Evolutionary conservation across 257 asterid species (phyloP), one percentile per base, ranked within the genome.

Genomic region (Orobanche coerulescens): DNA sequence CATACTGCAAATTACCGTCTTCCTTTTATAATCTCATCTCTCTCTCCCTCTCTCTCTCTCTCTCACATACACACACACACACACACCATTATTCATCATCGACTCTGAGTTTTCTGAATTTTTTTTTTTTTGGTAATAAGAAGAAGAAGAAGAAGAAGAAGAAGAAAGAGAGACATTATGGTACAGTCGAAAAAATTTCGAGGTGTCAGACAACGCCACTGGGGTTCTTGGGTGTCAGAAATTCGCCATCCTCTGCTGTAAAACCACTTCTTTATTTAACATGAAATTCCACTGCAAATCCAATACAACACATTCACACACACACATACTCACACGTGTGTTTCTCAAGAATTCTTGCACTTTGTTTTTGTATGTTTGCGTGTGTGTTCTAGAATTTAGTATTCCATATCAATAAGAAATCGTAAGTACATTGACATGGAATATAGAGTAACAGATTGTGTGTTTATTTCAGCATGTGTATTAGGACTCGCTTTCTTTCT

Each of bases 151-250:
- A n/a, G n/a, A n/a, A 42, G 2, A n/a, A n/a, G n/a, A n/a, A n/a
- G n/a, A n/a, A n/a, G 18, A 5, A n/a, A 50, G n/a, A 12, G 16
- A 16, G 24, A 61, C 7, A 58, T 12, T 50, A 83, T 89, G 96
- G 95, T 79, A 65, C 91, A 81, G 6, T 50, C 85, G 1, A 89
- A 71, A 77, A 90, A 90, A 70, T 90, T 64, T 58, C 78, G 97
- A 74, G 95, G 97, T 43, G 97, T 90, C 75, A 76, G 97, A 66
- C 97, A 90, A 49, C 94, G 97, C 59, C 94, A 90, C 55, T 90
- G 95, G 97, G 97, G 97, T 40, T 86, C 97, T 59, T 90, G 97
- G 97, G 97, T 90, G 58, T 90, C 97, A 34, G 97, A 90, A 75
- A 90, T 86, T 66, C 95, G 97, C 47, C 97, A 89, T 22, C 97